A percentile compares a stretch with the other conserved stretches of the same genome.
phyloP scores from a whole-genome alignment of 345 rosid species.

The Sisymbrium irio region DNA sequence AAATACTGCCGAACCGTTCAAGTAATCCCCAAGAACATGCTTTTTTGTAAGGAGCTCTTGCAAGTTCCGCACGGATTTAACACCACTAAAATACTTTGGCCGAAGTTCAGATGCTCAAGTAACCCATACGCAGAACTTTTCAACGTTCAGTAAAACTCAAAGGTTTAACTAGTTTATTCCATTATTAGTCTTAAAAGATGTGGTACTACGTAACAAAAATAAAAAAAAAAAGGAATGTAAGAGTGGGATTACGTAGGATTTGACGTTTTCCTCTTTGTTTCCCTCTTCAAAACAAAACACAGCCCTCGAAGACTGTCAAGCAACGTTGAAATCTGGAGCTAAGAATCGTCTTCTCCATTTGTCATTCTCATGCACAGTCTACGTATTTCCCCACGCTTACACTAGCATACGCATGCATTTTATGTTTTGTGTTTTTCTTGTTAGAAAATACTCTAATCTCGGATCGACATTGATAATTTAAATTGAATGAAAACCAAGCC shows the following conservation, averaged over 20 bases:
- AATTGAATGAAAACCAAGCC: neutral
- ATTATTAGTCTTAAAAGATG: neutral
- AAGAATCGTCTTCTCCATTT: conserved; percentile 77
- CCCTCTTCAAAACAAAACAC: conserved; percentile 38
- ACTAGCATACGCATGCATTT: conserved; percentile 22
- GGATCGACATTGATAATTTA: neutral
- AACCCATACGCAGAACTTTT: neutral
- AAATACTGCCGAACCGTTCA: neutral
- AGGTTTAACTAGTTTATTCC: neutral
- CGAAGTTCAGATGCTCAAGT: neutral
- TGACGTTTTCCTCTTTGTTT: conserved; percentile 45
- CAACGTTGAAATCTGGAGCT: conserved; percentile 72
- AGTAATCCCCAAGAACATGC: neutral
- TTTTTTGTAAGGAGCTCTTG: neutral
- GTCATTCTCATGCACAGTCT: conserved; percentile 64
- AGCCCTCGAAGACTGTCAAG: conserved; percentile 51
- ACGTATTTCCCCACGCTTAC: conserved; percentile 15
- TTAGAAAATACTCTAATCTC: neutral
- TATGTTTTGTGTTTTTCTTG: neutral
- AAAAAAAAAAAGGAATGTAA: conserved; percentile 22
- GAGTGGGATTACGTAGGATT: conserved; percentile 49
- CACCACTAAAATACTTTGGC: neutral
- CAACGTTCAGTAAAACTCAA: neutral
- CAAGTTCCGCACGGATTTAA: neutral
- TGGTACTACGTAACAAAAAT: neutral